phyloP scores from a whole-genome alignment of 441 rosid genomes.

The Aquilaria agallochum region DNA sequence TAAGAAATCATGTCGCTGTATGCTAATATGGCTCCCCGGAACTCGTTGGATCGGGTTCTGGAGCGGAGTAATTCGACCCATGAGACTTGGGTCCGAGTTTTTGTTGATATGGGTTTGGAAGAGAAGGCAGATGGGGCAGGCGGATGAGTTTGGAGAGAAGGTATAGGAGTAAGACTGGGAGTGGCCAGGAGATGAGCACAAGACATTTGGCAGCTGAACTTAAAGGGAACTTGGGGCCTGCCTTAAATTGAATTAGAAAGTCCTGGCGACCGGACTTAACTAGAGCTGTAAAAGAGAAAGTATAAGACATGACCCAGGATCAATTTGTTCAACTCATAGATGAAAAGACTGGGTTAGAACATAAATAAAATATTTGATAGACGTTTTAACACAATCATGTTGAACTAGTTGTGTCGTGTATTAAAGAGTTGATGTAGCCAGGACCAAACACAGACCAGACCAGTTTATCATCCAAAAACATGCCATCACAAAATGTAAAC shows the following conservation, averaged over 20 bases:
- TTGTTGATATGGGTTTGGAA: constrained; percentile 20
- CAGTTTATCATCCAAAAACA: neutral
- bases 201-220: neutral
- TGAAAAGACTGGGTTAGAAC: too few species aligned
- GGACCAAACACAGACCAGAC: too few species aligned
- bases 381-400: too few species aligned
- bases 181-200: constrained; percentile 16
- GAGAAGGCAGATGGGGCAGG: constrained; percentile 12
- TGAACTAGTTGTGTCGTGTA: neutral
- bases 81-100: constrained; percentile 29
- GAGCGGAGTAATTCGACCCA: constrained; percentile 72
- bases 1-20: constrained; percentile 54
- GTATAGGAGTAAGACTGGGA: constrained; percentile 14
- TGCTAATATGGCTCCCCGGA: constrained; percentile 56
- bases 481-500: neutral
- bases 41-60: constrained; percentile 48
- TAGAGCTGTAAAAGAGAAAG: too few species aligned
- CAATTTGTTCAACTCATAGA: too few species aligned
- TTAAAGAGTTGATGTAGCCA: neutral
- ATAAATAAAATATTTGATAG: too few species aligned
- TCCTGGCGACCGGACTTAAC: too few species aligned
- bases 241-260: too few species aligned
- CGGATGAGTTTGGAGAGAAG: constrained; percentile 18
- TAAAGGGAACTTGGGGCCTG: too few species aligned
- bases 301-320: too few species aligned